Percentiles rank a stretch among this genome's conserved stretches.
Conservation (phyloP, 306 rosid species). For the Vigna mungo region DNA sequence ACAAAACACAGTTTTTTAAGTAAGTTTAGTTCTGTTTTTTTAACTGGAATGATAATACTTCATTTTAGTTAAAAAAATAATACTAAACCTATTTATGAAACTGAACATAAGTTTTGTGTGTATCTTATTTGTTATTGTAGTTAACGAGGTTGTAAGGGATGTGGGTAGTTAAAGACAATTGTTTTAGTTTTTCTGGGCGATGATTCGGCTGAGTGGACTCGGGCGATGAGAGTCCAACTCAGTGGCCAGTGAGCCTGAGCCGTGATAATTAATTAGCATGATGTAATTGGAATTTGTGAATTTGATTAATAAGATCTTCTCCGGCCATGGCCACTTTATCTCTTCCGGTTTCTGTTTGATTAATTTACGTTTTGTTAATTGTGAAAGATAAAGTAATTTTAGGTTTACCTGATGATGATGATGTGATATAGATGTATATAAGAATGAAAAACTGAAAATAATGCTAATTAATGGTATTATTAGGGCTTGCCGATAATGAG, state of each 20-base stretch:
- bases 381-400: not conserved
- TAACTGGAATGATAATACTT: not conserved
- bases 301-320: constrained; percentile 1
- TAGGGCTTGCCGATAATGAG: constrained; percentile 31
- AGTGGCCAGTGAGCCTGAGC: constrained; percentile 59
- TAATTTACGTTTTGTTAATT: not conserved
- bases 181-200: constrained; percentile 54
- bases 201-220: constrained; percentile 61
- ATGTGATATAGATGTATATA: not conserved
- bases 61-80: not conserved
- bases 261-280: constrained; percentile 20
- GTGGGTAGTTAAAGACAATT: constrained; percentile 17
- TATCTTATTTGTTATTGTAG: not conserved
- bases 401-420: not conserved
- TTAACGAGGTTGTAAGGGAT: not conserved
- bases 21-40: not conserved
- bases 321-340: not conserved
- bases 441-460: not conserved
- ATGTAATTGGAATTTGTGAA: constrained; percentile 14
- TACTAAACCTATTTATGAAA: not conserved
- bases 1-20: not conserved
- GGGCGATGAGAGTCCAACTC: constrained; percentile 52
- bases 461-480: not conserved
- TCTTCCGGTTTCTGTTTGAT: constrained; percentile 24
- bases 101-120: not conserved